Conservation (phyloP, 2,329 filamentous ascomycete genomes). For the Aspergillus tanneri region DNA sequence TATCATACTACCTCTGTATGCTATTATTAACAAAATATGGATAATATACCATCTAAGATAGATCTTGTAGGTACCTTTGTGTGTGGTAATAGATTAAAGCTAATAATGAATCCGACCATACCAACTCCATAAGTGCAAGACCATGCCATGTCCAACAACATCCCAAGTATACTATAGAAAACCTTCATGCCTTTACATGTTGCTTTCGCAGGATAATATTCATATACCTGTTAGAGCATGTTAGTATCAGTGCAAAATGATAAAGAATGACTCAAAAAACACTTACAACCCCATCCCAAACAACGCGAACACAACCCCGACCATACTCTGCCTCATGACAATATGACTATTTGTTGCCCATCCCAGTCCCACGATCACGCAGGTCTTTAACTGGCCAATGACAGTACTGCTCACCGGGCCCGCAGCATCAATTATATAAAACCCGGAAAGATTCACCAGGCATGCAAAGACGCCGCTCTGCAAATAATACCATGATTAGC, state of each 20-base stretch:
- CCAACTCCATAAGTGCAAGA: too few relatives aligned
- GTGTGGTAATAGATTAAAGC: too few relatives aligned
- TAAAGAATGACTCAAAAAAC: background rate
- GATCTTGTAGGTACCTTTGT: too few relatives aligned
- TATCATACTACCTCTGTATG: too few relatives aligned
- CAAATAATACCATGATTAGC: background rate
- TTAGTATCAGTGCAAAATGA: background rate
- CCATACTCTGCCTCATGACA: conserved; percentile 15
- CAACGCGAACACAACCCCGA: conserved; percentile 20
- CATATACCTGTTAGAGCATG: conserved; percentile 15
- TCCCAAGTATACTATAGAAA: too few relatives aligned
- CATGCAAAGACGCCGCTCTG: conserved; percentile 25
- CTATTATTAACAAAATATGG: too few relatives aligned
- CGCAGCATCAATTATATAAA: conserved; percentile 30
- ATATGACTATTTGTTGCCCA: conserved; percentile 43
- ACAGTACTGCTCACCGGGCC: conserved; percentile 66
- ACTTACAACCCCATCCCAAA: conserved; percentile 24
- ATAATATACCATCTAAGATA: too few relatives aligned
- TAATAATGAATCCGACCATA: too few relatives aligned
- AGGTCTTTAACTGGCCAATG: conserved; percentile 66
- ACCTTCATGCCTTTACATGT: conserved; percentile 1
- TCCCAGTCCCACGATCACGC: conserved; percentile 63
- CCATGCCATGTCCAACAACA: too few relatives aligned
- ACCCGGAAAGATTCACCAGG: conserved; percentile 24
- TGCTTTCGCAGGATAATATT: conserved; percentile 17